phyloP scores from a whole-genome alignment of 176 grass and related monocot species.

The Cymbopogon citratus region DNA sequence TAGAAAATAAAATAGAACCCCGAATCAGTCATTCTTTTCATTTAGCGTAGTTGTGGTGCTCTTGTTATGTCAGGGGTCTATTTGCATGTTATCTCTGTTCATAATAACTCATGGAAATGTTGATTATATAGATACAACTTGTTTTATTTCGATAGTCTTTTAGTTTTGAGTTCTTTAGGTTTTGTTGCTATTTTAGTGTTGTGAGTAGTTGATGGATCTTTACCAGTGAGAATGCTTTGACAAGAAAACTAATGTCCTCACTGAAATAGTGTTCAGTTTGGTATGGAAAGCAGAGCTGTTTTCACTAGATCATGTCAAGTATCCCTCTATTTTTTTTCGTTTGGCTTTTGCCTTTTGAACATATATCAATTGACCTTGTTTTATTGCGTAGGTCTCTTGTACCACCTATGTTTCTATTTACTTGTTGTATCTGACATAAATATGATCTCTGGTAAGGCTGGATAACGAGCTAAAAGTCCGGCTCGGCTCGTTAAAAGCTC shows the following conservation, averaged over 20 bases:
- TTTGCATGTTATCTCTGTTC: not conserved
- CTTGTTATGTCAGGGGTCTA: not conserved
- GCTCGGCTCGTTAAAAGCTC: too few species aligned
- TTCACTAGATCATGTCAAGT: too few species aligned
- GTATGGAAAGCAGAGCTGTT: too few species aligned
- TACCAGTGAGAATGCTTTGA: not conserved
- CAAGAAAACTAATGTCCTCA: too few species aligned
- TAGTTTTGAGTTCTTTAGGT: not conserved
- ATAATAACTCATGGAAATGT: not conserved
- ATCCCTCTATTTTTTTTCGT: too few species aligned
- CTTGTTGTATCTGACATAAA: not conserved
- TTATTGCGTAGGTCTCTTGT: not conserved
- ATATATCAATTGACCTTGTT: too few species aligned
- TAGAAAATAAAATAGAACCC: not conserved
- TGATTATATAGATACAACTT: not conserved
- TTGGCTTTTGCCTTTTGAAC: too few species aligned
- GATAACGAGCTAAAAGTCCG: too few species aligned
- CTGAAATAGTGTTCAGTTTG: too few species aligned
- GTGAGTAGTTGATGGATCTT: not conserved
- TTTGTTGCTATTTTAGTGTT: not conserved
- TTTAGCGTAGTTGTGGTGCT: not conserved
- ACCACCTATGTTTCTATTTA: not conserved
- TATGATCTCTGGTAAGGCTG: not conserved
- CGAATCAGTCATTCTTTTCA: not conserved
- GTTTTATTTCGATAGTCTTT: not conserved